These are phyloP conservation scores for Blakeslea trispora DNA, from an alignment of 371 early-diverging fungal genomes.

Conservation along the genomic window DNA sequence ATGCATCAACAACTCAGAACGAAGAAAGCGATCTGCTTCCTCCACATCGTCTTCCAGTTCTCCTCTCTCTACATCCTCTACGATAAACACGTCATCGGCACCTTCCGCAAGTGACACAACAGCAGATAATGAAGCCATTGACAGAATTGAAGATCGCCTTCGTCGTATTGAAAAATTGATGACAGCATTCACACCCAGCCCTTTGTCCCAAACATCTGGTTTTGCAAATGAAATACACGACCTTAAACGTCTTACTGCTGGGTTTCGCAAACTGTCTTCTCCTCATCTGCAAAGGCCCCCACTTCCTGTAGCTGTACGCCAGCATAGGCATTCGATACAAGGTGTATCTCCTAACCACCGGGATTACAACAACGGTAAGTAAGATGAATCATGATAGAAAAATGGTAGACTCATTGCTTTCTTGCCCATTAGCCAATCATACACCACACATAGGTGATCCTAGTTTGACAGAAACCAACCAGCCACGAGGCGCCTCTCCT, in stretches of 20 bases:
- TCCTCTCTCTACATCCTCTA: neutral
- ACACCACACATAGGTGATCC: no score
- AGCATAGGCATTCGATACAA: slow-evolving; percentile 32
- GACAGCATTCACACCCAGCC: slow-evolving; percentile 42
- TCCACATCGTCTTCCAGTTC: slow-evolving; percentile 10
- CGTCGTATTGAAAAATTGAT: slow-evolving; percentile 42
- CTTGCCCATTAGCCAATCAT: no score
- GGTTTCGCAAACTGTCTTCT: slow-evolving; percentile 29
- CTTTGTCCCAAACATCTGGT: slow-evolving; percentile 24
- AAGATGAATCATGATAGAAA: no score
- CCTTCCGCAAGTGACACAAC: no score
- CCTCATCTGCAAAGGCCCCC: slow-evolving; percentile 22
- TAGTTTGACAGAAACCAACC: no score
- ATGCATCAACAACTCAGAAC: slow-evolving; percentile 36
- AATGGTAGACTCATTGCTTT: no score
- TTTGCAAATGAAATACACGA: slow-evolving; percentile 20
- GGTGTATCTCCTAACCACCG: neutral
- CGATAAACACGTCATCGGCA: no score
- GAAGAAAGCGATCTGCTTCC: slow-evolving; percentile 25
- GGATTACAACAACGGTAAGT: no score
- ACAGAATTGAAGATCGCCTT: slow-evolving; percentile 43
- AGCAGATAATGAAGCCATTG: slow-evolving; percentile 35
- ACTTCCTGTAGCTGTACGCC: slow-evolving; percentile 5
- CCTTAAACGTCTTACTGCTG: slow-evolving; percentile 15
- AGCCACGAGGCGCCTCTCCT: no score